Evolutionary conservation across 2,329 filamentous ascomycete species (phyloP).

Genomic region (Fusarium haematococcum): DNA sequence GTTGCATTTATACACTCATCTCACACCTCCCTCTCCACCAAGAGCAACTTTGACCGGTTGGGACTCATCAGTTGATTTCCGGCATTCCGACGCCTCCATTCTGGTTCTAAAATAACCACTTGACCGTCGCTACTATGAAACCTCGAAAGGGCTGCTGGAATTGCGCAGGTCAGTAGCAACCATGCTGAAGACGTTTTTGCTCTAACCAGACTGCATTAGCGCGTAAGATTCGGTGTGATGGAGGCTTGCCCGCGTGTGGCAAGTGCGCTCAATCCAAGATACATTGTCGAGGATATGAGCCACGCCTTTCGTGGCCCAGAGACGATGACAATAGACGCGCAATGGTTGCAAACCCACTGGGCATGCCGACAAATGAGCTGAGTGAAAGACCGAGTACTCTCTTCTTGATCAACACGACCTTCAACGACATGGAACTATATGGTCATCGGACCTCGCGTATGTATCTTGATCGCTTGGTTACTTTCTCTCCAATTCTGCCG

Average conservation of each 20-base stretch:
- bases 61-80: background rate
- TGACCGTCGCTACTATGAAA: conserved; percentile 4
- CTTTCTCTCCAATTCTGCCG: background rate
- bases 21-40: background rate
- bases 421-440: conserved; percentile 16
- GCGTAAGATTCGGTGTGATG: conserved; percentile 39
- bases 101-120: background rate
- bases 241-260: conserved; percentile 13
- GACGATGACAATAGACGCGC: conserved; percentile 24
- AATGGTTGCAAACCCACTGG: background rate
- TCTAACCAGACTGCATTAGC: conserved; percentile 16
- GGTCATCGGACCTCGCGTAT: background rate
- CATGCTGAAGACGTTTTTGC: background rate
- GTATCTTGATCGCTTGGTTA: fast-evolving
- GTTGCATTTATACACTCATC: background rate
- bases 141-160: conserved; percentile 35
- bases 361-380: fast-evolving
- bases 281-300: conserved; percentile 25
- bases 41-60: conserved; percentile 18
- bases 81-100: background rate
- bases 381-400: background rate
- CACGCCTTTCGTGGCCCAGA: conserved; percentile 36
- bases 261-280: conserved; percentile 16
- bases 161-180: conserved; percentile 27
- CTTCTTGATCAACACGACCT: conserved; percentile 33